Conservation (phyloP, 2,329 filamentous ascomycete species). For the Colletotrichum musicola region DNA sequence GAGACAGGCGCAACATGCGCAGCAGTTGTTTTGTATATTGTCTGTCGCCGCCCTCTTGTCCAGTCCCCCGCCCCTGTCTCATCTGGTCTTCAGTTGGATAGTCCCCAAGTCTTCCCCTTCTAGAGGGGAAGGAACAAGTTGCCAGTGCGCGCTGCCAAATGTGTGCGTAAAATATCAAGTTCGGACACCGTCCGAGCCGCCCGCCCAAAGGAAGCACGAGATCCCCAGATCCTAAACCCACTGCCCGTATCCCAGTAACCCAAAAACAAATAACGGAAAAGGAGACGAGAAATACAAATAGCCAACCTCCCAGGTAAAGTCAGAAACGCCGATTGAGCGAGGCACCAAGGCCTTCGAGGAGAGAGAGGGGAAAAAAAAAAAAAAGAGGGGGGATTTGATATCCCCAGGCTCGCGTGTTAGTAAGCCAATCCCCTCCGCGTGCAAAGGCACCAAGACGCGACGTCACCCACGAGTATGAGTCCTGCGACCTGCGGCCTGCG, state of each 20-base stretch:
- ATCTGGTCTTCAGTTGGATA: too few species aligned
- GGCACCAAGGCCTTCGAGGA: neutral
- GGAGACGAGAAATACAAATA: neutral
- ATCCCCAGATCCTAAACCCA: slow-evolving; percentile 6
- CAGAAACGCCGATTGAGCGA: slow-evolving; percentile 17
- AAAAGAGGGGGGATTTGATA: neutral
- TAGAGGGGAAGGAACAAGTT: too few species aligned
- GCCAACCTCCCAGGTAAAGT: slow-evolving; percentile 15
- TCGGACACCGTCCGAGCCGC: slow-evolving; percentile 37
- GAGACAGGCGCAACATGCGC: neutral
- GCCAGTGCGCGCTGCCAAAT: neutral
- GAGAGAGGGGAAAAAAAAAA: neutral
- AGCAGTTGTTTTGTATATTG: slow-evolving; percentile 6
- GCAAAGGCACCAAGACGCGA: slow-evolving; percentile 8
- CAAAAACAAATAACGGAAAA: neutral
- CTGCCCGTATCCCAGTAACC: slow-evolving; percentile 13
- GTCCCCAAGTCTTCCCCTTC: too few species aligned
- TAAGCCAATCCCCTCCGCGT: neutral
- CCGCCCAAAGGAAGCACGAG: slow-evolving; percentile 2
- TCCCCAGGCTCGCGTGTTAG: neutral
- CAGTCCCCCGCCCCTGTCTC: too few species aligned
- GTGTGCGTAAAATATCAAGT: slow-evolving; percentile 29
- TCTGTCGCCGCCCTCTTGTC: neutral
- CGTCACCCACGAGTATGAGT: neutral
- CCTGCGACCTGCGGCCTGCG: neutral